phyloP scores from a whole-genome alignment of 768 basidiomycete species.

The Boletellus sp. region DNA sequence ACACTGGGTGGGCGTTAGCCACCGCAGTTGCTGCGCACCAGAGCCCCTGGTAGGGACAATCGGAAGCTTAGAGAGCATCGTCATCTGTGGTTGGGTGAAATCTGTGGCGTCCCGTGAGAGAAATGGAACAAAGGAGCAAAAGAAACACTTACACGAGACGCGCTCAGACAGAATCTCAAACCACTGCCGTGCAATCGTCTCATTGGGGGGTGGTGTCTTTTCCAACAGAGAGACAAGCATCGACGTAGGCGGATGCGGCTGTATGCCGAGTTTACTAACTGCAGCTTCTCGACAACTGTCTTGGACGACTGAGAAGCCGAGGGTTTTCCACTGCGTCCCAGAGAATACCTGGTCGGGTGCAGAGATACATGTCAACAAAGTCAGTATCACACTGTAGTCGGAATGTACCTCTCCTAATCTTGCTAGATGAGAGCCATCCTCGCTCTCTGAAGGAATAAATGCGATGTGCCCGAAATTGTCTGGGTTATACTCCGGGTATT shows the following conservation, averaged over 20 bases:
- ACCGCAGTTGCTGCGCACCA: slow-evolving; percentile 34
- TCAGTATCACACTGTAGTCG: not conserved
- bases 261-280: slow-evolving; percentile 61
- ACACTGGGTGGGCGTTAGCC: slow-evolving; percentile 62
- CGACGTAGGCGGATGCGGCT: slow-evolving; percentile 61
- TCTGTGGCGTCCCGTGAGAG: slow-evolving; percentile 36
- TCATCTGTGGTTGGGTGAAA: slow-evolving; percentile 55
- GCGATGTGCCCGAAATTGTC: slow-evolving; percentile 51
- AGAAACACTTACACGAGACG: slow-evolving; percentile 46
- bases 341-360: slow-evolving; percentile 57
- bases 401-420: slow-evolving; percentile 57
- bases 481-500: slow-evolving; percentile 61
- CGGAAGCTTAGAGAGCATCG: slow-evolving; percentile 48
- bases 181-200: slow-evolving; percentile 55
- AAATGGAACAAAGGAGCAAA: not conserved
- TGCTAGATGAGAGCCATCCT: slow-evolving; percentile 51
- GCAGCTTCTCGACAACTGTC: slow-evolving; percentile 50
- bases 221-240: slow-evolving; percentile 58
- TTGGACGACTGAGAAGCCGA: slow-evolving; percentile 76
- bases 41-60: slow-evolving; percentile 63
- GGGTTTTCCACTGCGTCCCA: slow-evolving; percentile 56
- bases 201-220: slow-evolving; percentile 53
- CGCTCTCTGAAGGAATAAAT: slow-evolving; percentile 74
- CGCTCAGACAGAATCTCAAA: slow-evolving; percentile 67
- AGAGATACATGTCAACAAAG: not conserved